These are phyloP conservation scores for Pulveroboletus sp. DNA, from an alignment of 1,284 basidiomycete genomes.

Conservation along the genomic window DNA sequence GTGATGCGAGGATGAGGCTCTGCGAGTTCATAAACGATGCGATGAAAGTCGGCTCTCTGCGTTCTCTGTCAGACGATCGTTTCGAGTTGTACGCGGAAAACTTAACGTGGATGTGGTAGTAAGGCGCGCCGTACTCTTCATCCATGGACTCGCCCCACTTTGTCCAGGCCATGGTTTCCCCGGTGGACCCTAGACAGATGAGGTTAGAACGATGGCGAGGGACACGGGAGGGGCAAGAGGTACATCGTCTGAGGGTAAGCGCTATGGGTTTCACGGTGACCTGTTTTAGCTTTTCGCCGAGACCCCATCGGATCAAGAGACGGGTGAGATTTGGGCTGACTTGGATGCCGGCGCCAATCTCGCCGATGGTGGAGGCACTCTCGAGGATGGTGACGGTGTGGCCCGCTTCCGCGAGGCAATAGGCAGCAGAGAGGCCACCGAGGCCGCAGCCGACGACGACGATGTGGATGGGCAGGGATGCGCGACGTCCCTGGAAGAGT, in stretches of 20 bases:
- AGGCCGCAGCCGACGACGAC: conserved; percentile 55
- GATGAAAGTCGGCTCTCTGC: conserved; percentile 53
- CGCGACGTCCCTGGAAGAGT: conserved; percentile 33
- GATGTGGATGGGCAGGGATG: conserved; percentile 39
- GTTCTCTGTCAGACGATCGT: not conserved
- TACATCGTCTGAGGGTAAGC: conserved; percentile 51
- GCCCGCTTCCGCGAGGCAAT: conserved; percentile 47
- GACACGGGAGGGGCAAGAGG: not conserved
- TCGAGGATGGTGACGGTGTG: conserved; percentile 53
- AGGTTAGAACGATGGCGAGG: not conserved
- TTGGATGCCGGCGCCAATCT: conserved; percentile 53
- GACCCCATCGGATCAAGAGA: conserved; percentile 54
- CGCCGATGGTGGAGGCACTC: conserved; percentile 39
- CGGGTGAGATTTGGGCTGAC: conserved; percentile 50
- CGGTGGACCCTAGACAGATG: conserved; percentile 37
- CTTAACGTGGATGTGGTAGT: conserved; percentile 53
- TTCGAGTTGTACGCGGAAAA: no score
- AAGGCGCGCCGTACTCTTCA: conserved; percentile 48
- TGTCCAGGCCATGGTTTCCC: conserved; percentile 48
- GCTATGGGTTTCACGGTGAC: conserved; percentile 45
- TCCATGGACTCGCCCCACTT: conserved; percentile 45
- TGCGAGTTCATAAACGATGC: conserved; percentile 46
- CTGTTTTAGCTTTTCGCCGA: conserved; percentile 44
- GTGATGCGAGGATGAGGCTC: conserved; percentile 43
- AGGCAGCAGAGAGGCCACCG: conserved; percentile 51